Conservation (phyloP, 192 early-diverging fungal genomes). For the Rhizophagus sp. region DNA sequence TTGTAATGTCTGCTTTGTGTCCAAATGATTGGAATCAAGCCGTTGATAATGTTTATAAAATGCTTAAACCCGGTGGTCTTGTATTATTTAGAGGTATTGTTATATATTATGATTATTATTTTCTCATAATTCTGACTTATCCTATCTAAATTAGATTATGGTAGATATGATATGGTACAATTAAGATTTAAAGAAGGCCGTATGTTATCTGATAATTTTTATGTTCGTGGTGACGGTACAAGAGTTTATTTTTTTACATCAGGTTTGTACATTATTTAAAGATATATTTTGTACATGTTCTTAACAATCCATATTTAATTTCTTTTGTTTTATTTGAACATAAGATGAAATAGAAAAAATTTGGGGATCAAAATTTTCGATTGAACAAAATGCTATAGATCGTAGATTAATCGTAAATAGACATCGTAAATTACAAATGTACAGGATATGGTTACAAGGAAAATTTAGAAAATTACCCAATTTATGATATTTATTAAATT, state of each 20-base stretch:
- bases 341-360: slow-evolving; percentile 53
- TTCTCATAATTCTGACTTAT: neutral
- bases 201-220: slow-evolving; percentile 91
- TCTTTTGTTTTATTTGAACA: neutral
- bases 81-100: slow-evolving; percentile 43
- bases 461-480: slow-evolving; percentile 77
- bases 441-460: slow-evolving; percentile 94
- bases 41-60: slow-evolving; percentile 75
- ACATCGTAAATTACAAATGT: slow-evolving; percentile 92
- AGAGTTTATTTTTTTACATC: slow-evolving; percentile 92
- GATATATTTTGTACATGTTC: neutral
- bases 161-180: slow-evolving; percentile 97
- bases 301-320: neutral
- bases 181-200: slow-evolving; percentile 92
- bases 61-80: slow-evolving; percentile 88
- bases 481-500: neutral
- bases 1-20: slow-evolving; percentile 91
- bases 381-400: slow-evolving; percentile 93
- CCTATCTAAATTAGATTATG: slow-evolving; percentile 88
- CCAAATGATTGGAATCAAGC: slow-evolving; percentile 84
- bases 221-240: slow-evolving; percentile 96
- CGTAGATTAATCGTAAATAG: slow-evolving; percentile 93
- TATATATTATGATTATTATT: neutral
- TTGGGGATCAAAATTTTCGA: slow-evolving; percentile 61
- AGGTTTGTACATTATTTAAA: neutral